These are phyloP conservation scores for Glonium stellatum DNA, from an alignment of 495 filamentous ascomycete genomes.

Conservation along the genomic window DNA sequence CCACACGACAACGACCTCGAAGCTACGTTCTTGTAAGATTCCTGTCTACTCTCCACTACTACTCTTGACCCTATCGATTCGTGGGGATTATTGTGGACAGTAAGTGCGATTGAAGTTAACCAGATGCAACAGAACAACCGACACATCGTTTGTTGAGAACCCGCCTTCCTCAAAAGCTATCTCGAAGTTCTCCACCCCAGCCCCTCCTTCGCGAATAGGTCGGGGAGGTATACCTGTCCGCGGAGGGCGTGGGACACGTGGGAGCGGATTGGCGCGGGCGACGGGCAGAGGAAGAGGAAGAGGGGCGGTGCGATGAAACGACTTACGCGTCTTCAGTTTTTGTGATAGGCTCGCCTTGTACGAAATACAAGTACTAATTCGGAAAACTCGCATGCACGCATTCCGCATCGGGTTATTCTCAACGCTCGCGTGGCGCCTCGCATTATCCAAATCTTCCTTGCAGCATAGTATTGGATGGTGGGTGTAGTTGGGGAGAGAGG, in stretches of 20 bases:
- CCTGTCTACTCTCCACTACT: not conserved
- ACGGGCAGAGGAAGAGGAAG: conserved; percentile 17
- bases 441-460: too few relatives aligned
- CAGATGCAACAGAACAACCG: conserved; percentile 62
- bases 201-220: conserved; percentile 23
- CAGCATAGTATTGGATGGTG: too few relatives aligned
- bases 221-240: conserved; percentile 23
- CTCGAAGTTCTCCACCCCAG: conserved; percentile 55
- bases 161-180: conserved; percentile 66
- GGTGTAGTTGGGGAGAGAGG: too few relatives aligned
- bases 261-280: conserved; percentile 26
- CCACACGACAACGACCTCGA: conserved; percentile 47
- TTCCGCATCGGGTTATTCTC: too few relatives aligned
- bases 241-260: conserved; percentile 25
- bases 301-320: not conserved
- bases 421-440: too few relatives aligned
- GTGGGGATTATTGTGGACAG: not conserved
- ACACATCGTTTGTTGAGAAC: conserved; percentile 90
- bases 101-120: conserved; percentile 23
- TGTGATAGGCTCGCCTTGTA: too few relatives aligned
- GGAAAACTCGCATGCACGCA: too few relatives aligned
- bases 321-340: too few relatives aligned
- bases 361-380: too few relatives aligned
- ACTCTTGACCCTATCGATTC: not conserved
- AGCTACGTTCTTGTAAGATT: conserved; percentile 77